Percentiles rank a stretch among this genome's conserved stretches.
Evolutionary conservation across 169 alveolate genomes (phyloP).

Genomic region (Toxoplasma gondii): DNA sequence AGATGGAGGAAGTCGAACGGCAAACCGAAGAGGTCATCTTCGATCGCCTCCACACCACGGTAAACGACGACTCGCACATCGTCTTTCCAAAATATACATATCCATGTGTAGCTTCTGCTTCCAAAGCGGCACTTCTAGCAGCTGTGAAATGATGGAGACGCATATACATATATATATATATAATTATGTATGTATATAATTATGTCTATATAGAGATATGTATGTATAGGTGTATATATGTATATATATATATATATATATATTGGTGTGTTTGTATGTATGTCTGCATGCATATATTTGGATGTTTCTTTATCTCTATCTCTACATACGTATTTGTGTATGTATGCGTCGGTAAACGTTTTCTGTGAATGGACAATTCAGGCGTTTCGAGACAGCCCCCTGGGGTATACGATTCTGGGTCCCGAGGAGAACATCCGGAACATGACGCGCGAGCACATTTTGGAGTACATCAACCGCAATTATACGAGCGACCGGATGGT

Average conservation of each 20-base stretch:
- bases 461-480: constrained; percentile 88
- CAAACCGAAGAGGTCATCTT: constrained; percentile 93
- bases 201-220: not conserved
- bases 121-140: too few relatives aligned
- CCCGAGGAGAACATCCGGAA: constrained; percentile 88
- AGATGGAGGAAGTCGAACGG: constrained; percentile 93
- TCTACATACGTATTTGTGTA: not conserved
- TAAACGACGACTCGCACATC: not conserved
- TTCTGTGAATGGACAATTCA: constrained; percentile 32
- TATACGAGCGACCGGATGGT: constrained; percentile 93
- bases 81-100: too few relatives aligned
- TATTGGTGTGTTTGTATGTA: not conserved
- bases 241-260: not conserved
- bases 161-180: not conserved
- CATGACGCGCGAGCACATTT: constrained; percentile 86
- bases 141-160: too few relatives aligned
- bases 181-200: not conserved
- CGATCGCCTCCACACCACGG: constrained; percentile 88
- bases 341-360: not conserved
- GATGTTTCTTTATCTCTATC: not conserved
- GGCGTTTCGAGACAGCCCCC: constrained; percentile 90
- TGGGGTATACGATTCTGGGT: constrained; percentile 92
- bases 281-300: not conserved
- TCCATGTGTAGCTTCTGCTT: too few relatives aligned
- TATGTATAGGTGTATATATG: not conserved